Base-by-base conservation (phyloP, 306 rosid genomes). In the Bauhinia variegata region DNA sequence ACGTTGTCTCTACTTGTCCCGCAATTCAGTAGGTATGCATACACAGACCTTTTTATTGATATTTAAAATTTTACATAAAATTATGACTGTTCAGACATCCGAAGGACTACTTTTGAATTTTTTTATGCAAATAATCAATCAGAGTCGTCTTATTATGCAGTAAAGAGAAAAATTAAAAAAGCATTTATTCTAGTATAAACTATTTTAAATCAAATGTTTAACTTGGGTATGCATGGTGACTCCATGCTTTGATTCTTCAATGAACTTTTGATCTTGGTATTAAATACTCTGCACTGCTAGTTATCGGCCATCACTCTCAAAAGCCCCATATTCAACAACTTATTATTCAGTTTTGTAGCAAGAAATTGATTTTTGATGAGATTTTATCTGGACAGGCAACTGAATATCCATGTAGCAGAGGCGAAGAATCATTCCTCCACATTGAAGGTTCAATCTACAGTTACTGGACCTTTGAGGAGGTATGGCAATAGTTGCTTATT, bases 401-500 rank as follows among this genome's bases (percentile, higher is more conserved):
- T 89, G 77, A 73, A 73, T 65, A 72, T 58, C 75, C 46, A 18
- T 73, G 88, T 59, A 78, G 73, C 70, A 44, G 85, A 75, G 62
- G 68, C 67, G 65, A 64, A 36, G n/a, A n/a, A n/a, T n/a, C n/a
- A n/a, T n/a, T n/a, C n/a, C 49, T 71, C 80, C 52, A 60, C 70
- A 11, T 32, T 65, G 78, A 80, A 82, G 48, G 60, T 63, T 56
- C 85, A 83, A 51, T 78, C 87, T 32, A 75, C 82, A 18, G 73
- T 86, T 7, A 63, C 81, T 36, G 91, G 82, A 70, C 96, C 92
- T 71, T 63, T 82, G 43, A 92, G 75, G 72, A 89, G 95, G 98
- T 89, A 82, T 23, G n/a, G 70, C n/a, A n/a, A n/a, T n/a, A n/a
- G n/a, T 56, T 68, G 38, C 31, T 68, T 54, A 5, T 23, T 23